A percentile compares a stretch with the other conserved stretches of the same genome.
Evolutionary conservation across 2,329 filamentous ascomycete genomes (phyloP).

Genomic region (Penicillium digitatum): DNA sequence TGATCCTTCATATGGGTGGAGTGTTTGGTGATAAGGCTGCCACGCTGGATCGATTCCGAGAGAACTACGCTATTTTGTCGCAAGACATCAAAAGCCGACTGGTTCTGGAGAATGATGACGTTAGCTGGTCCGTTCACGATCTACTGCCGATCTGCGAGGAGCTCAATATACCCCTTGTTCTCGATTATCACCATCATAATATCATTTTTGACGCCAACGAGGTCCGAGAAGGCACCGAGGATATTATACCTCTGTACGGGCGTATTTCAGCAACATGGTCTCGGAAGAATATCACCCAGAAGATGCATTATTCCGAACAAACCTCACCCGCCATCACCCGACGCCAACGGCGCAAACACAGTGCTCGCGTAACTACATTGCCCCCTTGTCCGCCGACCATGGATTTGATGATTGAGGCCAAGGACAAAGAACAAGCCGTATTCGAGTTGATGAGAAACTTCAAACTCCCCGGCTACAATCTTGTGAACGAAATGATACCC

Average conservation of each 20-base stretch:
- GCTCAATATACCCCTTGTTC: constrained; percentile 84
- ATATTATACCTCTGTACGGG: constrained; percentile 70
- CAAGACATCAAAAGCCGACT: constrained; percentile 71
- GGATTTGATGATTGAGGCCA: constrained; percentile 99
- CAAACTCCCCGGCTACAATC: constrained; percentile 73
- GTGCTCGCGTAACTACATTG: constrained; percentile 69
- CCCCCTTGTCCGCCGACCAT: constrained; percentile 78
- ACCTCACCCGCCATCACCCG: constrained; percentile 71
- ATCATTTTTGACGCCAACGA: constrained; percentile 74
- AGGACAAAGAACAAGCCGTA: constrained; percentile 95
- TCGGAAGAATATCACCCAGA: constrained; percentile 78
- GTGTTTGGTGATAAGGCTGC: constrained; percentile 81
- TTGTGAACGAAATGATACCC: constrained; percentile 72
- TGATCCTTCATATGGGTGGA: constrained; percentile 92
- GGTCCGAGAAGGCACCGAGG: constrained; percentile 76
- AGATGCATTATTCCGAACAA: constrained; percentile 95
- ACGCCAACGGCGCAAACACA: constrained; percentile 78
- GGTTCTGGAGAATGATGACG: constrained; percentile 92
- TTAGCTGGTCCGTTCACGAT: constrained; percentile 88
- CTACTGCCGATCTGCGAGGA: constrained; percentile 86
- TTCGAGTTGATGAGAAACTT: constrained; percentile 90
- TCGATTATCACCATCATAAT: constrained; percentile 95
- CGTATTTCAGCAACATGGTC: constrained; percentile 81
- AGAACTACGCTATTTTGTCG: constrained; percentile 66
- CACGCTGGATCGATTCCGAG: constrained; percentile 71